phyloP scores from a whole-genome alignment of 139 green algal species.

The Astrephomene gubernaculifera region DNA sequence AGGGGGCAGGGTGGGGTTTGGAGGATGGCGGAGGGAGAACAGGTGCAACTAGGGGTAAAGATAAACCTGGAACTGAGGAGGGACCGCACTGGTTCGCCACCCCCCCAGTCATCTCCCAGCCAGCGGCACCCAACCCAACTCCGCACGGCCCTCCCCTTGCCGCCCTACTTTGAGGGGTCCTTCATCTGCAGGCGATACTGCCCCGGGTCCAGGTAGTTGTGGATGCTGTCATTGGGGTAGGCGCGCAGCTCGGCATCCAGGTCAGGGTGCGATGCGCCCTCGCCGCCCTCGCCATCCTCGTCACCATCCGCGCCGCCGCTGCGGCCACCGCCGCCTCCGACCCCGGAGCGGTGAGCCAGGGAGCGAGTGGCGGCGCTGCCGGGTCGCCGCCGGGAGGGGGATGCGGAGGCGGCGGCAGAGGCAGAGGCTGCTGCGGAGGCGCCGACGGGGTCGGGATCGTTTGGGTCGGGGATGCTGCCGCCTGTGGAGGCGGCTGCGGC shows the following conservation, averaged over 20 bases:
- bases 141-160: no score
- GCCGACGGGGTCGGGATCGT: neutral
- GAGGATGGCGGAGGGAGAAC: no score
- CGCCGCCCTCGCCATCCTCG: no score
- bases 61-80: no score
- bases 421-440: neutral
- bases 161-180: slow-evolving; percentile 17
- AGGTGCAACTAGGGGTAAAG: no score
- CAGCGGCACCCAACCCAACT: neutral
- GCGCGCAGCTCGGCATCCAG: slow-evolving; percentile 14
- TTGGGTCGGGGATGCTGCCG: slow-evolving; percentile 34
- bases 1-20: neutral
- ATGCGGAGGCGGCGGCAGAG: neutral
- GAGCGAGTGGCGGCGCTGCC: neutral
- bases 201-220: slow-evolving; percentile 59
- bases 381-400: neutral
- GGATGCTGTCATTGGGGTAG: slow-evolving; percentile 39
- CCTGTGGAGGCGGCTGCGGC: slow-evolving; percentile 10
- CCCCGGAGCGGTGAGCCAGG: neutral
- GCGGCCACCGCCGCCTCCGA: neutral
- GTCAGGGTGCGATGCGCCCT: neutral
- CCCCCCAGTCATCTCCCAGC: neutral
- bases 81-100: neutral
- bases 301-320: no score
- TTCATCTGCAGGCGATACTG: slow-evolving; percentile 46